Base-by-base conservation (phyloP, 129 eudicot genomes). In the Solidago caesia region DNA sequence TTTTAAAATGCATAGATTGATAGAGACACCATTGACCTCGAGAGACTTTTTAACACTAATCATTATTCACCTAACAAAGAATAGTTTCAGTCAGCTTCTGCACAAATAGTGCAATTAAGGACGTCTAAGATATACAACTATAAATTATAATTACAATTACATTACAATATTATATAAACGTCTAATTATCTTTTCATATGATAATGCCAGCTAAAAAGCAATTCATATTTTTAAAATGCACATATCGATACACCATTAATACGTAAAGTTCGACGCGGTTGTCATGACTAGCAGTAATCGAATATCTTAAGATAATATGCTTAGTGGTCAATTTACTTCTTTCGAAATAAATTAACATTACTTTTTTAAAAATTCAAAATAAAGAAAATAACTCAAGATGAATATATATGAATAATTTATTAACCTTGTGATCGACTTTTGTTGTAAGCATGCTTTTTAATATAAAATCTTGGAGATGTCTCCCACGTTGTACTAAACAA, bases 401-500 rank as follows among this genome's bases (percentile, higher is more conserved):
- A 64, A 8, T 14, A 11, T 2, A 44, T n/a, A 56, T 12, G 56
- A 46, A 74, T 60, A 41, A 46, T 62, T 69, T 16, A 75, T 29
- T 68, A 62, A 73, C 79, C 78, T 78, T 78, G 79, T 86, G 80
- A 33, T 33, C 39, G 3, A 67, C 83, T 77, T 73, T 25, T 73
- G 81, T 80, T 76, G 58, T 71, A 70, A 68, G 76, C 84, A 81
- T 76, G 85, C 84, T 82, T 85, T 56, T 84, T 4, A 76, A 77
- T 78, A 81, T 78, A 78, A 59, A 82, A 81, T 58, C 68, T 9
- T 48, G 80, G 76, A 78, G 78, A 72, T 87, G 88, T 84, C 79
- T 65, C 88, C 84, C 64, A 73, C 77, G 64, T 77, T 73, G 61
- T 67, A 73, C 83, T 79, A 87, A 58, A 80, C 66, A 85, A 84